Base-by-base conservation (phyloP, 2,329 filamentous ascomycete genomes). In the Ceratocystis ficicola region DNA sequence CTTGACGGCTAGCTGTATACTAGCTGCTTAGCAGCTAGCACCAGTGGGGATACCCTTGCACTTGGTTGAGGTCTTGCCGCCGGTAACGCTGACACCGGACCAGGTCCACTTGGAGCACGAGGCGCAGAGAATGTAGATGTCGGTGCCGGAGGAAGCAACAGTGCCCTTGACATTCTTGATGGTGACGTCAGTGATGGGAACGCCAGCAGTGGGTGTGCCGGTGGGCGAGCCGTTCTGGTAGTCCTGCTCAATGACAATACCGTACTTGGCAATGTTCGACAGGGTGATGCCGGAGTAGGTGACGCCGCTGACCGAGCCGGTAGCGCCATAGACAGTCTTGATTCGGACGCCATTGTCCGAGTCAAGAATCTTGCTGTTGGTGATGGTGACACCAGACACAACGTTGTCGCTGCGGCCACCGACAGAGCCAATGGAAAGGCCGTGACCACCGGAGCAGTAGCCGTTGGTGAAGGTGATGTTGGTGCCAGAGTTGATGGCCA, bases 41-140 rank as follows among this genome's bases (percentile, higher is more conserved):
- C 65, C 65, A 15, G 41, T 68, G 30, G 73, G 73, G 36, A 74
- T 52, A 5, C 71, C 70, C 68, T 71, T 57, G 69, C 73, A 74
- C 52, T 68, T 68, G 60, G 57, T 62, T 5, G 69, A 71, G n/a
- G 66, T 76, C 70, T 79, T 76, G 62, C 82, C 82, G 48, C 82
- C 82, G 22, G 79, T 80, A 46, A 84, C 74, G 55, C 68, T 71
- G 68, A 81, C 77, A 59, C 73, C 75, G 15, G 72, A 75, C 79
- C 80, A 84, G 17, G 76, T 80, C 80, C 81, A 85, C 73, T 77
- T 74, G 65, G 76, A 75, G 41, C 78, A 80, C 50, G 72, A 73
- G 15, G 77, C 82, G 69, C 82, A 84, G 17, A 83, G 77, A 66
- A 84, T 80, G 70, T 80, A 80, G 68, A 82, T 72, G 63, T 79